Evolutionary conservation across 768 basidiomycete genomes (phyloP).

Genomic region (Leccinum fibrillosum): DNA sequence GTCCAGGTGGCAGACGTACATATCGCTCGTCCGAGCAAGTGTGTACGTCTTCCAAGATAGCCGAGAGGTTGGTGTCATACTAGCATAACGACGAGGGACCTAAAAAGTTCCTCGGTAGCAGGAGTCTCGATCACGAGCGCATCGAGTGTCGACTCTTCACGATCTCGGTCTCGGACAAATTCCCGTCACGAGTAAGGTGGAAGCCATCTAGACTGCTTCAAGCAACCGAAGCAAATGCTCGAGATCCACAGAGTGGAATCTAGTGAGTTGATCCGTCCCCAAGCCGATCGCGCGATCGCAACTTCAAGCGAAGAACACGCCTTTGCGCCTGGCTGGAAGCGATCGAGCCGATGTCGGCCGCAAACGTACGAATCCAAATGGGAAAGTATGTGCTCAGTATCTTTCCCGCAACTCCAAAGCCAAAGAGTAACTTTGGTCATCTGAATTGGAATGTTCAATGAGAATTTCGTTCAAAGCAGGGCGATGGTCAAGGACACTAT

Average conservation of each 20-base stretch:
- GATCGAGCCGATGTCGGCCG: background rate
- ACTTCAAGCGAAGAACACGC: background rate
- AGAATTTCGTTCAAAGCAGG: conserved; percentile 1
- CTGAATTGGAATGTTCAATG: background rate
- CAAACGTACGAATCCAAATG: background rate
- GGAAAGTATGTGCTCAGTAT: background rate
- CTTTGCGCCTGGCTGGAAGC: background rate
- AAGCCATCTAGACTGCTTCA: background rate
- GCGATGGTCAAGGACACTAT: background rate
- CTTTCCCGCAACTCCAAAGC: background rate
- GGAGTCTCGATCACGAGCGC: background rate
- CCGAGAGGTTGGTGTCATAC: background rate
- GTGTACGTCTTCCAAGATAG: background rate
- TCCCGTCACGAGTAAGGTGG: background rate
- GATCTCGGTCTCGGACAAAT: background rate
- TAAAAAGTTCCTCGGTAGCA: background rate
- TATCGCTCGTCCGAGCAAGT: background rate
- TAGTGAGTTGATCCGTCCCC: background rate
- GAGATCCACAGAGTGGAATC: background rate
- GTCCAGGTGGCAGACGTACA: background rate
- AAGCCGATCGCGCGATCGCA: background rate
- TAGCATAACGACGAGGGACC: background rate
- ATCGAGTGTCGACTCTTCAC: background rate
- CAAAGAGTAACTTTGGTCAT: background rate
- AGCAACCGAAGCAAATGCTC: background rate